These are phyloP conservation scores for Aethionema arabicum DNA, from an alignment of 345 rosid species.

Conservation along the genomic window DNA sequence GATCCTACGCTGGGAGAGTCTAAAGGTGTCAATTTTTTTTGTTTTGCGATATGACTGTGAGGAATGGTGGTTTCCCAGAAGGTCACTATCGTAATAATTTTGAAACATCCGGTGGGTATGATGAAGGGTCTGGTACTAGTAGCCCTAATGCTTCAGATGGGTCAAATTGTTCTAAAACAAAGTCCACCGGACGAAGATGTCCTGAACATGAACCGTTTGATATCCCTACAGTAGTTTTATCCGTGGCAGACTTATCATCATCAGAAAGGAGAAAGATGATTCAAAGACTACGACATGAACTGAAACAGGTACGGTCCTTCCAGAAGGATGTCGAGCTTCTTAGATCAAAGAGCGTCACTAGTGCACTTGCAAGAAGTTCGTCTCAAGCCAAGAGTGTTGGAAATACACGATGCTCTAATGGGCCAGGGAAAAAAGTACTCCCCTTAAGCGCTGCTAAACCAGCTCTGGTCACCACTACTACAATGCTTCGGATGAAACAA, in stretches of 20 bases:
- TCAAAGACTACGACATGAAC: conserved; percentile 19
- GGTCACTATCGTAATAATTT: conserved; percentile 18
- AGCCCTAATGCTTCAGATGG: conserved; percentile 21
- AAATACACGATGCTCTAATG: conserved; percentile 18
- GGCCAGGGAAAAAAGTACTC: conserved; percentile 17
- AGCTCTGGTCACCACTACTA: background rate
- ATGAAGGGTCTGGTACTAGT: conserved; percentile 1
- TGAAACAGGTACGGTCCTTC: conserved; percentile 23
- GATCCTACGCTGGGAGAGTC: background rate
- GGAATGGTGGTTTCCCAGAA: conserved; percentile 26
- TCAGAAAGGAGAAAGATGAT: conserved; percentile 21
- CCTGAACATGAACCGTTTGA: conserved; percentile 13
- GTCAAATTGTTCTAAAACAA: conserved; percentile 1
- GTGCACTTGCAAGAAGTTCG: background rate
- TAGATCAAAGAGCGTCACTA: background rate
- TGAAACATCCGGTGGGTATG: conserved; percentile 13
- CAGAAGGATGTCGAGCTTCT: conserved; percentile 16
- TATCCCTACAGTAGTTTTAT: conserved; percentile 19
- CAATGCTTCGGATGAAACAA: conserved; percentile 28
- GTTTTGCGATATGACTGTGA: conserved; percentile 29
- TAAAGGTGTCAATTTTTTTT: too few species aligned
- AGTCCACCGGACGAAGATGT: background rate
- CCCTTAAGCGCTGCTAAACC: conserved; percentile 13
- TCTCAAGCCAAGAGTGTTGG: conserved; percentile 14
- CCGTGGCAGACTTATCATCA: conserved; percentile 25